Base-by-base conservation (phyloP, 192 early-diverging fungal species). In the Coemansia sp. region DNA sequence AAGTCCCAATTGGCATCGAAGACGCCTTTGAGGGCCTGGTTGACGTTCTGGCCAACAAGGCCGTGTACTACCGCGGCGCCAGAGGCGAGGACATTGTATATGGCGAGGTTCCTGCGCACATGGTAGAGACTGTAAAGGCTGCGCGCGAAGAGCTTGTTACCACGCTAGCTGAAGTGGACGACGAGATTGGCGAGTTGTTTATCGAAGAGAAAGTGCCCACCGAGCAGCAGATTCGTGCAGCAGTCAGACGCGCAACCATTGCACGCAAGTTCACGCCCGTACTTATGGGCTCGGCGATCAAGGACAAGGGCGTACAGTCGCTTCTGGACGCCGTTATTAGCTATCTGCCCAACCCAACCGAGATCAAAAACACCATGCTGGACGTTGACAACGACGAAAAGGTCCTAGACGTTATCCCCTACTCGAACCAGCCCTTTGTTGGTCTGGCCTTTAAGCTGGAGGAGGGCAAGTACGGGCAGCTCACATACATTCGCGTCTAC, bases 401-500 rank as follows among this genome's bases (percentile, higher is more conserved):
- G 41, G 74, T 74, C 43, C 69, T 88, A 29, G 78, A 77, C 17
- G 80, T 93, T 3, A 62, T 76, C 8, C 86, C 91, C 6, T 81
- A 82, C 66, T 85, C 87, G 11, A 79, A 82, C 67, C 81, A 87
- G 67, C 88, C 89, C 15, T 91, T 91, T 69, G 88, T 93, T 50
- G 91, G 89, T 58, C 84, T 93, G 65, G 91, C 91, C 18, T 93
- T 93, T 76, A 93, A 90, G 74, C 84, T 94, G 21, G 95, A 97
- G 76, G 95, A 98, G 72, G 88, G 90, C 46, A 89, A 90, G 50
- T 98, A 92, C 72, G 97, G 95, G 26, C 95, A 98, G 73, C 83
- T 98, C 56, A 98, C 97, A 5, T 98, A 97, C 76, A 83, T 98
- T 60, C 88, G 97, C 64, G 88, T 98, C 12, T 98, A 98, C 80